Base-by-base conservation (phyloP, 1,284 basidiomycete species). In the Pseudozyma flocculosa region DNA sequence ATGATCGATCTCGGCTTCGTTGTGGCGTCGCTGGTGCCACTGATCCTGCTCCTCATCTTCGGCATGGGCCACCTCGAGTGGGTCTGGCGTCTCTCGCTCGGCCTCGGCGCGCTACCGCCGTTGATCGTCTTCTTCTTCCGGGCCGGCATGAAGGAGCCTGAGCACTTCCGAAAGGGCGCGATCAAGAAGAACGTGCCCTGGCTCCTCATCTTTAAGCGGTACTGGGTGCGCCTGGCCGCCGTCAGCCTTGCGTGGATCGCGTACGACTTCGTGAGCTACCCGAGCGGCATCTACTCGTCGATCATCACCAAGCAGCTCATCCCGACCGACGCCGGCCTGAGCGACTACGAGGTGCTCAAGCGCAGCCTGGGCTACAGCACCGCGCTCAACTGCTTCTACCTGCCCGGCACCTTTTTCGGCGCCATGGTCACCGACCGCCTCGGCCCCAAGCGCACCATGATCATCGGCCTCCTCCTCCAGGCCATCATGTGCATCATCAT, bases 1-100 rank as follows among this genome's bases (percentile, higher is more conserved):
- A 92, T 92, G 89, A 92, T 95, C 68, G 91, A 94, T 75, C 75
- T 87, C 50, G 92, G 90, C 40, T 95, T 92, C 74, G 89, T 92
- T 19, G 76, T 92, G 48, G 82, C 89, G 8, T 82, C 88, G 29
- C 91, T 95, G 56, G 88, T 92, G 2, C 88, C 90, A 11, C 83
- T 92, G 18, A 87, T 78, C 23, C 65, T 78, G 9, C 56, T 69
- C 32, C 61, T 64, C 49, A 78, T 78, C 58, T 92, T 88, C 61
- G 88, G 90, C 34, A 79, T 85, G 51, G 55, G 63, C 38, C 68
- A 73, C 44, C 63, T 77, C n/a, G 53, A 21, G 1, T 62, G 60
- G 61, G 73, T 72, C 18, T 75, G 75, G 92, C 87, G 93, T 48
- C 78, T 92, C 36, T 88, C 90, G 4, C 84, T 96, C 26, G 91